phyloP scores from a whole-genome alignment of 495 filamentous ascomycete species.

The Xylaria bambusicola region DNA sequence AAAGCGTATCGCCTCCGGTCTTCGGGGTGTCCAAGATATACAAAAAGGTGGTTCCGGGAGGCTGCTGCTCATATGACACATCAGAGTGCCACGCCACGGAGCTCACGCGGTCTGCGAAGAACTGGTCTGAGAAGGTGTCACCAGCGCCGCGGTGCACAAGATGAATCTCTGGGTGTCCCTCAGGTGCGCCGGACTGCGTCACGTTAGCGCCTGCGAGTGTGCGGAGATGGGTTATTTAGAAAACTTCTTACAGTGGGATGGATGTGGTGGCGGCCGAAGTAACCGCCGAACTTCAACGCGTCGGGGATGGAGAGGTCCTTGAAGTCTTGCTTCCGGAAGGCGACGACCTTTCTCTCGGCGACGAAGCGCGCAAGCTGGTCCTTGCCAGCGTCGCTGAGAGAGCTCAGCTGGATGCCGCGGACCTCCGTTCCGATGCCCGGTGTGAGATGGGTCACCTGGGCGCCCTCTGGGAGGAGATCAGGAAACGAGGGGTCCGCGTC shows the following conservation, averaged over 20 bases:
- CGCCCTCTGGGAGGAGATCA: constrained; percentile 61
- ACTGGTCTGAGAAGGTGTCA: constrained; percentile 56
- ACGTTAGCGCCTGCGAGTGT: neutral
- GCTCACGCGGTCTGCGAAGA: constrained; percentile 65
- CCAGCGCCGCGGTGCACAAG: constrained; percentile 74
- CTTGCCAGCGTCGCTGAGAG: constrained; percentile 65
- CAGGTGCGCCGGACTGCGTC: constrained; percentile 61
- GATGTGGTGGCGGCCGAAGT: constrained; percentile 84
- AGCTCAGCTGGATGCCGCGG: constrained; percentile 72
- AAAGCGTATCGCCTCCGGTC: constrained; percentile 77
- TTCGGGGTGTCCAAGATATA: constrained; percentile 77
- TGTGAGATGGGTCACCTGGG: constrained; percentile 60
- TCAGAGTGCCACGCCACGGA: constrained; percentile 83
- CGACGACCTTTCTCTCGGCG: constrained; percentile 77
- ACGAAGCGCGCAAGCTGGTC: constrained; percentile 80
- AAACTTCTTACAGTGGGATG: constrained; percentile 58
- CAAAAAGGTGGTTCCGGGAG: constrained; percentile 83
- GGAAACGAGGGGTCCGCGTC: constrained; percentile 67
- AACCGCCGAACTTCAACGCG: constrained; percentile 69
- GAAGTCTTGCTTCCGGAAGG: constrained; percentile 79
- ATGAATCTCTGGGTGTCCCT: constrained; percentile 73
- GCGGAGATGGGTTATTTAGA: no score
- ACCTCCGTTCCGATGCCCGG: constrained; percentile 77
- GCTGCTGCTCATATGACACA: constrained; percentile 79
- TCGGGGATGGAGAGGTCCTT: constrained; percentile 70